Evolutionary conservation across 2,329 filamentous ascomycete genomes (phyloP), one percentile per base, ranked within the genome.

Genomic region (Cladosporium sphaerospermum): DNA sequence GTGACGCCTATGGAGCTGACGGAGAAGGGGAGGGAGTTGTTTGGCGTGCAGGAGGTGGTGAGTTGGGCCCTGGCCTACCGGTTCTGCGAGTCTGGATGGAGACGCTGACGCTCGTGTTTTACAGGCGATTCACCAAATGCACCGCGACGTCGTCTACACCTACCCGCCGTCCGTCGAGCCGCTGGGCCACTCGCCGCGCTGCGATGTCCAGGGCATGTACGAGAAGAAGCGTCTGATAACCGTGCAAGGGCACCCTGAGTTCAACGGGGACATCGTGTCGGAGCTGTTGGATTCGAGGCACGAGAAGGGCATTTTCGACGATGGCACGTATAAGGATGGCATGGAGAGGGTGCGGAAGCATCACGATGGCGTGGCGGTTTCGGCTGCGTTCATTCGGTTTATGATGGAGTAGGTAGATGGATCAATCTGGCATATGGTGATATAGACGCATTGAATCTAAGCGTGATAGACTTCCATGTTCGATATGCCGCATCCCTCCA

Each of bases 171-270:
- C 78, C 51, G 79, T 85, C 2, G 75, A 84, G 53, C 70, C 75
- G 2, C 75, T 95, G 2, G 89, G 82, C 2, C 78, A 76, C 39
- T 86, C 86, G 2, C 76, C 78, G 3, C 71, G 76, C 43, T 95
- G 89, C 71, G 72, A 77, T 9, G 83, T 89, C n/a, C 89, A 95
- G 69, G 86, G 84, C 56, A 89, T 95, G 80, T 87, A 93, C 66
- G 70, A 77, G 16, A 80, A 83, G 8, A 74, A 78, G 40, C 78
- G 78, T 34, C 74, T 88, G 56, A 84, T 95, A 56, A 84, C 88
- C 0, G 81, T 95, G 1, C 89, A 96, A 73, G 89, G 89, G 5
- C 89, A 95, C 68, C 90, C 89, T 0, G 90, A 96, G 69, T 93
- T 92, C 67, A 86, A 78, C 3, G 76, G 78, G 55, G 78, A 82